A percentile compares a stretch with the other conserved stretches of the same genome.
phyloP scores from a whole-genome alignment of 371 early-diverging fungal species.

The Mortierella sp. region DNA sequence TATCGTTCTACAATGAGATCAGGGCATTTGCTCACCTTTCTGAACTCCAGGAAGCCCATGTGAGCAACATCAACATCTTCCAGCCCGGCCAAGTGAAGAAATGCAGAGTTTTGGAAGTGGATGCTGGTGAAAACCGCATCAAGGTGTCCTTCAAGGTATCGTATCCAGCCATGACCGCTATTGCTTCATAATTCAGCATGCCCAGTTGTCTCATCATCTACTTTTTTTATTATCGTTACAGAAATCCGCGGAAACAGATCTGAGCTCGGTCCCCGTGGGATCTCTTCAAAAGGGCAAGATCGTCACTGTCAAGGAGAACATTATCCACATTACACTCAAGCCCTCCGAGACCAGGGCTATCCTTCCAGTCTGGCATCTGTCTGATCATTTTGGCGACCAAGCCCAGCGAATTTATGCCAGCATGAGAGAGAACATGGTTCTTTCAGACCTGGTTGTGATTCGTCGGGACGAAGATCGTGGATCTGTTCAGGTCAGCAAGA shows the following conservation, averaged over 20 bases:
- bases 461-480: conserved; percentile 57
- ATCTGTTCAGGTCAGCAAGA: conserved; percentile 63
- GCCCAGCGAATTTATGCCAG: conserved; percentile 56
- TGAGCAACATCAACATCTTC: conserved; percentile 63
- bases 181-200: too few species aligned
- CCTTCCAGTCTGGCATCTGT: conserved; percentile 67
- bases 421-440: conserved; percentile 56
- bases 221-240: background rate
- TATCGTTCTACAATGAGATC: conserved; percentile 81
- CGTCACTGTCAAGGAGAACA: conserved; percentile 57
- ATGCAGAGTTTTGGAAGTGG: conserved; percentile 73
- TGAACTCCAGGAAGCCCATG: conserved; percentile 71
- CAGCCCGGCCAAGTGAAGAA: conserved; percentile 83
- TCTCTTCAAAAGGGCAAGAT: conserved; percentile 65
- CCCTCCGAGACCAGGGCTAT: conserved; percentile 63
- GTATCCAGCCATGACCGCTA: background rate
- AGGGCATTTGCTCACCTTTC: conserved; percentile 73
- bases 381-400: conserved; percentile 67
- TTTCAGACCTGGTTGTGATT: conserved; percentile 68
- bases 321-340: conserved; percentile 63
- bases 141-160: conserved; percentile 57
- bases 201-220: background rate
- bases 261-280: conserved; percentile 54
- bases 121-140: conserved; percentile 65
- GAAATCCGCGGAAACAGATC: conserved; percentile 51